Evolutionary conservation across 805 yeast species (phyloP).

Genomic region (Saitoella complicata): DNA sequence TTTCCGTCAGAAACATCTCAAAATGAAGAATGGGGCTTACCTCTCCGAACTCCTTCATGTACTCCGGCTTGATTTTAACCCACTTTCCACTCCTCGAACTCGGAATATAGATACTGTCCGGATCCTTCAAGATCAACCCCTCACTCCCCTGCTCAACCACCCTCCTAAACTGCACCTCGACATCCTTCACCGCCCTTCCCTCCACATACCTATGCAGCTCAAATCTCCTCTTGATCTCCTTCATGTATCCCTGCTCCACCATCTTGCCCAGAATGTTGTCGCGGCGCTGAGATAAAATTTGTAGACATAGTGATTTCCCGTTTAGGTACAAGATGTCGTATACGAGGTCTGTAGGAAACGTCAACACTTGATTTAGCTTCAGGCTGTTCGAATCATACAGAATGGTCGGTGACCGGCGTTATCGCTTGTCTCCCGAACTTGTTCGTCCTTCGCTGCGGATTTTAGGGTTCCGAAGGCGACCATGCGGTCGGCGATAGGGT

Average conservation of each 20-base stretch:
- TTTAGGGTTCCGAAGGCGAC: constrained; percentile 73
- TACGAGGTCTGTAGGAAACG: constrained; percentile 22
- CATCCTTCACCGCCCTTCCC: constrained; percentile 34
- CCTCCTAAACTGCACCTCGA: constrained; percentile 27
- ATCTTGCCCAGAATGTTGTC: constrained; percentile 28
- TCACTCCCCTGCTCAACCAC: constrained; percentile 37
- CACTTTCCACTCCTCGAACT: constrained; percentile 52
- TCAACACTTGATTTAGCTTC: too few relatives aligned
- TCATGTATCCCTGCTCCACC: constrained; percentile 19
- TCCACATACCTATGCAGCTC: constrained; percentile 18
- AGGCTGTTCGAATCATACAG: constrained; percentile 24
- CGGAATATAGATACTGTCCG: constrained; percentile 38
- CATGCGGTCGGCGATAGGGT: constrained; percentile 32
- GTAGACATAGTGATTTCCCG: constrained; percentile 40
- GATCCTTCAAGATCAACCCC: constrained; percentile 65
- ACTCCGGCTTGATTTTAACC: constrained; percentile 87
- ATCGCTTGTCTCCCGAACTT: constrained; percentile 13
- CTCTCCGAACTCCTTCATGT: constrained; percentile 71
- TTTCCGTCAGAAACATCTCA: neutral
- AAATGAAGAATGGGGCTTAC: neutral
- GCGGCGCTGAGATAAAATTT: constrained; percentile 42
- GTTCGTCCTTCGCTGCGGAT: constrained; percentile 44
- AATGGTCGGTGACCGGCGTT: constrained; percentile 23
- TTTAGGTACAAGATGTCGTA: constrained; percentile 65
- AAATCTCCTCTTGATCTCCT: neutral